Conservation (phyloP, 1,284 basidiomycete species). For the Puccinia coronata region DNA sequence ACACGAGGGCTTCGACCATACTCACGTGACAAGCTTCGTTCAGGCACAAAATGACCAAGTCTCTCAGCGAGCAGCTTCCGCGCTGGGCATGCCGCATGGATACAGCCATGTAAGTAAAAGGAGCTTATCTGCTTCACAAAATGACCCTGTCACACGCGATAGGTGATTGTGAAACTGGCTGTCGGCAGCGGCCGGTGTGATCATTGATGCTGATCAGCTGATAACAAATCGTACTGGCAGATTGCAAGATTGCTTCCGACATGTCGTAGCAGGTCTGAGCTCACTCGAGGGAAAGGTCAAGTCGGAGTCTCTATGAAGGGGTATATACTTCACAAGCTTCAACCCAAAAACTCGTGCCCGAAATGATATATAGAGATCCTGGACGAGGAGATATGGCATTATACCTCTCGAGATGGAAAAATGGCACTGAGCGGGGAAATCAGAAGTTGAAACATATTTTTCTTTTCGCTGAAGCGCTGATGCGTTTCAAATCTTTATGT, state of each 20-base stretch:
- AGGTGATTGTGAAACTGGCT: too few relatives aligned
- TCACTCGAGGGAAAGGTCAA: neutral
- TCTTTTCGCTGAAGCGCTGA: neutral
- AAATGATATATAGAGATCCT: neutral
- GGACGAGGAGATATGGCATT: slow-evolving; percentile 3
- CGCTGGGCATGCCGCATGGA: too few relatives aligned
- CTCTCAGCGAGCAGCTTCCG: too few relatives aligned
- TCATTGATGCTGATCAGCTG: neutral
- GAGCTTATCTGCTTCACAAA: neutral
- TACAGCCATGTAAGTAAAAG: too few relatives aligned
- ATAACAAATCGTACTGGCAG: too few relatives aligned
- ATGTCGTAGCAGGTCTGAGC: neutral
- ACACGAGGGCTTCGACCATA: too few relatives aligned
- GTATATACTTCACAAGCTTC: too few relatives aligned
- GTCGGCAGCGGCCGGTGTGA: too few relatives aligned
- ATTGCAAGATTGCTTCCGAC: too few relatives aligned
- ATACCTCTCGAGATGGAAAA: neutral
- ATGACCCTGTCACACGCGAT: too few relatives aligned
- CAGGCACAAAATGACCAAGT: too few relatives aligned
- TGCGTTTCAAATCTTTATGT: slow-evolving; percentile 8
- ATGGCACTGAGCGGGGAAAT: neutral
- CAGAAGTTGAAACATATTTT: slow-evolving; percentile 2
- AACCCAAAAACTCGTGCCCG: slow-evolving; percentile 4
- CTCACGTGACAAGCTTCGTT: too few relatives aligned
- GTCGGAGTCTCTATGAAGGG: neutral